These are phyloP conservation scores for Phytophthora megakarya DNA, from an alignment of 352 stramenopile genomes.

Conservation along the genomic window DNA sequence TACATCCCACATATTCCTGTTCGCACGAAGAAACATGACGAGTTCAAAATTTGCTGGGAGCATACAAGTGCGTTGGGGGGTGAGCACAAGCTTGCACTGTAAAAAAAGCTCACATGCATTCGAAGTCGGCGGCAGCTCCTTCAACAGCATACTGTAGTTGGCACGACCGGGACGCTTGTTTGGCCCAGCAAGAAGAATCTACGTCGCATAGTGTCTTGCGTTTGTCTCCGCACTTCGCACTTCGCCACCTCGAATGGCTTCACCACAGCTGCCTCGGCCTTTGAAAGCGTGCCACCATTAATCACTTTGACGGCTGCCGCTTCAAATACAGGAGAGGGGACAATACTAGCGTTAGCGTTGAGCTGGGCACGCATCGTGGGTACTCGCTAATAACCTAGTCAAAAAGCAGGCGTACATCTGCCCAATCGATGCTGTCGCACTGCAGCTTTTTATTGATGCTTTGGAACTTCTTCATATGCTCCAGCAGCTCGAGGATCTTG, in stretches of 20 bases:
- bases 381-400: not conserved
- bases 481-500: conserved; percentile 28
- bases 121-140: no score
- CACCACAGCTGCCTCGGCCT: not conserved
- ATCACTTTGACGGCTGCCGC: not conserved
- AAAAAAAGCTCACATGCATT: no score
- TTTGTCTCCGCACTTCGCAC: no score
- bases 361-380: not conserved
- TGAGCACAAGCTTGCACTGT: no score
- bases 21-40: no score
- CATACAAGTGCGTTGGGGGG: no score
- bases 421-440: not conserved
- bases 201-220: not conserved
- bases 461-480: conserved; percentile 26
- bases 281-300: not conserved
- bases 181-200: not conserved
- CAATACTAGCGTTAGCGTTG: no score
- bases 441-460: conserved; percentile 10
- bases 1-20: no score
- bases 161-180: not conserved
- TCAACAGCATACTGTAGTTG: not conserved
- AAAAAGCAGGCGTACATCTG: not conserved
- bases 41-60: no score
- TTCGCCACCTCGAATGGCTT: conserved; percentile 3
- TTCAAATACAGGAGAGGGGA: no score